These are phyloP conservation scores for Metarhizium album DNA, from an alignment of 2,329 filamentous ascomycete genomes.

Conservation along the genomic window DNA sequence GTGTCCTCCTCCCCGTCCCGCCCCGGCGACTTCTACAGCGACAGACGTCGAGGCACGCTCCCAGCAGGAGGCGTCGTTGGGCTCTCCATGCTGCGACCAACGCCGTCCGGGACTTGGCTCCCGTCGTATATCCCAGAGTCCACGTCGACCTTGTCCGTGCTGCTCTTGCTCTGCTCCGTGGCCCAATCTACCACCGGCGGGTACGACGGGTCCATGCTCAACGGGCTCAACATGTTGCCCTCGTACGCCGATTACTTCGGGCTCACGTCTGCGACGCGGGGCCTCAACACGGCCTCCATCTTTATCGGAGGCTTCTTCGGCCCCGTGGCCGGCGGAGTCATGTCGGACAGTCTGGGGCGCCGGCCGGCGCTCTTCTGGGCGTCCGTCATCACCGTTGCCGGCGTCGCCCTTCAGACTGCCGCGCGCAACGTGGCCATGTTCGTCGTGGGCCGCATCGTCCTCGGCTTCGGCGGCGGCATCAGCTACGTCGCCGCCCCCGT, in stretches of 20 bases:
- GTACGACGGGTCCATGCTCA: constrained; percentile 42
- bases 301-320: constrained; percentile 40
- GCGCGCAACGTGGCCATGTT: constrained; percentile 42
- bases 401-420: constrained; percentile 34
- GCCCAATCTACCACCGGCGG: constrained; percentile 27
- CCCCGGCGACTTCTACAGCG: too few species aligned
- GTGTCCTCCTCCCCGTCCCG: too few species aligned
- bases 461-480: constrained; percentile 34
- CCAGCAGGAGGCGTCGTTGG: too few species aligned
- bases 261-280: constrained; percentile 39
- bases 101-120: constrained; percentile 32
- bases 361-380: constrained; percentile 14
- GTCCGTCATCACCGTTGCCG: constrained; percentile 31
- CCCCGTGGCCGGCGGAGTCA: constrained; percentile 29
- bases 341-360: constrained; percentile 21
- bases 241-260: constrained; percentile 45
- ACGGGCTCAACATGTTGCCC: constrained; percentile 46
- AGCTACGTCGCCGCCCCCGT: constrained; percentile 33
- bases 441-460: constrained; percentile 31
- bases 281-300: constrained; percentile 44
- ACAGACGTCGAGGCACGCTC: too few species aligned
- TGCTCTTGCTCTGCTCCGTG: constrained; percentile 32
- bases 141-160: constrained; percentile 24
- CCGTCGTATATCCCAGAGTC: constrained; percentile 35
- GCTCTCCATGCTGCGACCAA: constrained; percentile 5